Conservation (phyloP, 1,139 yeast genomes). For the Nakaseomyces uthaithaninus region DNA sequence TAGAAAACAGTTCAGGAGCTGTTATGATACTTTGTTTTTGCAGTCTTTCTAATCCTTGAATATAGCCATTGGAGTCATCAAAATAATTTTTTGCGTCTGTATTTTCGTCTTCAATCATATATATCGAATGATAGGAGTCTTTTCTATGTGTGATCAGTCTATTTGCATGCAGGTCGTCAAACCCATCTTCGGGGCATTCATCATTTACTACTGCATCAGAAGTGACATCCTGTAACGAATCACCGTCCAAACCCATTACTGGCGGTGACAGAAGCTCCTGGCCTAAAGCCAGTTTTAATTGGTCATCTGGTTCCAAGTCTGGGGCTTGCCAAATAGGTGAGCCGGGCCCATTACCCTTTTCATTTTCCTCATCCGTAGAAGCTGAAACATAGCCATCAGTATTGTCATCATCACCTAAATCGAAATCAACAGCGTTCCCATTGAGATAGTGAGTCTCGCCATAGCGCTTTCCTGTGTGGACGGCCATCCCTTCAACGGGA, state of each 20-base stretch:
- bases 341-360: slow-evolving; percentile 15
- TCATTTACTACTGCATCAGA: not conserved
- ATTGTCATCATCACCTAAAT: slow-evolving; percentile 13
- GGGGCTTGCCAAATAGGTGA: slow-evolving; percentile 36
- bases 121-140: slow-evolving; percentile 34
- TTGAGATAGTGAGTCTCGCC: slow-evolving; percentile 1
- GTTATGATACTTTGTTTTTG: slow-evolving; percentile 29
- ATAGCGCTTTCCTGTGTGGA: not conserved
- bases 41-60: slow-evolving; percentile 21
- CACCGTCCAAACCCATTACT: slow-evolving; percentile 4
- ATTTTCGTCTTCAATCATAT: slow-evolving; percentile 27
- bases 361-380: slow-evolving; percentile 6
- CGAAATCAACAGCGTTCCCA: slow-evolving; percentile 2
- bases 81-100: slow-evolving; percentile 18
- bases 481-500: not conserved
- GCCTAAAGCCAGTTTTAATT: slow-evolving; percentile 28
- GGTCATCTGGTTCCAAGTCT: slow-evolving; percentile 33
- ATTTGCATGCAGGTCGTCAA: slow-evolving; percentile 15
- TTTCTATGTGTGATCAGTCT: slow-evolving; percentile 28
- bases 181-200: slow-evolving; percentile 3
- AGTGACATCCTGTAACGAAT: not conserved
- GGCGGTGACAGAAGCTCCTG: slow-evolving; percentile 13
- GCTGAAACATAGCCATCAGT: slow-evolving; percentile 6
- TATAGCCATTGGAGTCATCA: slow-evolving; percentile 17
- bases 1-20: slow-evolving; percentile 27